Percentiles rank a stretch among this genome's conserved stretches.
These are phyloP conservation scores for Incumbomyces delicatus DNA, from an alignment of 2,329 filamentous ascomycete genomes.

Conservation along the genomic window DNA sequence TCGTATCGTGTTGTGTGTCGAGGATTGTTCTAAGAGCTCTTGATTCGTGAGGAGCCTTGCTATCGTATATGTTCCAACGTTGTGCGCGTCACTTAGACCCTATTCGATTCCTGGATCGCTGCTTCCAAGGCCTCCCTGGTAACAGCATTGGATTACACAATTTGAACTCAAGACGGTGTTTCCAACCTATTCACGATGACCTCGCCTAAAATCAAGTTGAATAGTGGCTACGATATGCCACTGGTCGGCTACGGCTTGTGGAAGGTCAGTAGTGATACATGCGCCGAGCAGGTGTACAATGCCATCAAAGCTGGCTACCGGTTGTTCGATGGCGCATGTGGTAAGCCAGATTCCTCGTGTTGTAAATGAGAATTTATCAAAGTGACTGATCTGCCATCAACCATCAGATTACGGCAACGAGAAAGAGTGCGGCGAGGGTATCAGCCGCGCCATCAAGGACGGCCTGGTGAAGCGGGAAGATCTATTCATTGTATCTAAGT, in stretches of 20 bases:
- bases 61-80: no score
- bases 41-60: no score
- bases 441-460: constrained; percentile 70
- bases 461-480: constrained; percentile 74
- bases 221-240: constrained; percentile 29
- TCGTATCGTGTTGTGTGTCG: no score
- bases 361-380: no score
- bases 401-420: constrained; percentile 83
- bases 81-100: no score
- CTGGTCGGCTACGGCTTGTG: constrained; percentile 50
- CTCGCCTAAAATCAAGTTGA: constrained; percentile 10
- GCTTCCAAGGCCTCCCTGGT: no score
- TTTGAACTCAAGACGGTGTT: no score
- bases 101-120: no score
- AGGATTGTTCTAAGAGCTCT: no score
- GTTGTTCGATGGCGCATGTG: constrained; percentile 50
- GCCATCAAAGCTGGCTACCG: constrained; percentile 53
- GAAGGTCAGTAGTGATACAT: constrained; percentile 68
- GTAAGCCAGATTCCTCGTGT: no score
- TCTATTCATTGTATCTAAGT: constrained; percentile 85
- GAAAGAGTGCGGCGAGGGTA: constrained; percentile 64
- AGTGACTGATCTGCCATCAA: no score
- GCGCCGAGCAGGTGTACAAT: constrained; percentile 69
- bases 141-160: no score
- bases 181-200: neutral